Evolutionary conservation across 1,284 basidiomycete genomes (phyloP).

Genomic region (Puccinia horiana): DNA sequence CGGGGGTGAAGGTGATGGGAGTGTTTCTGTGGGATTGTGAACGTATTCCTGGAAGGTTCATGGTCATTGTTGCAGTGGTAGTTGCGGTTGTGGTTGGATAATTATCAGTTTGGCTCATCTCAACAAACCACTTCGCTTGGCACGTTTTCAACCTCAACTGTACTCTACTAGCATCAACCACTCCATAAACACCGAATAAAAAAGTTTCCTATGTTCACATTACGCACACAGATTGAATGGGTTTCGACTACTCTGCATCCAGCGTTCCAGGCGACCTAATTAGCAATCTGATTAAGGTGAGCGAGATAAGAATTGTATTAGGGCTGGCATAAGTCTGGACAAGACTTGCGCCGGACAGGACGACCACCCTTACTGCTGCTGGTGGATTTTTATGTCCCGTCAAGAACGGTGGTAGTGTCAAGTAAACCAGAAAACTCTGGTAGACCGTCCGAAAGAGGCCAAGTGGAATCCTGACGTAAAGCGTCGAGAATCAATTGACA

Average conservation of each 20-base stretch:
- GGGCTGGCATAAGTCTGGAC: conserved; percentile 26
- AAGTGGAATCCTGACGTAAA: conserved; percentile 33
- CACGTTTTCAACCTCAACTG: too few species aligned
- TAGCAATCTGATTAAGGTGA: conserved; percentile 37
- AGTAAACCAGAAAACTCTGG: neutral
- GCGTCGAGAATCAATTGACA: conserved; percentile 15
- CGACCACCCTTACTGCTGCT: neutral
- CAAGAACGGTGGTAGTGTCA: neutral
- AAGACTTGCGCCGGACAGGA: conserved; percentile 28
- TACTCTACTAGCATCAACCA: too few species aligned
- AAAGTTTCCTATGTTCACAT: conserved; percentile 1
- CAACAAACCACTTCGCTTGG: too few species aligned
- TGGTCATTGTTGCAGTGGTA: too few species aligned
- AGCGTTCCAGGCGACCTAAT: conserved; percentile 21
- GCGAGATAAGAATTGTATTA: conserved; percentile 1
- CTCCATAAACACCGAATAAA: too few species aligned
- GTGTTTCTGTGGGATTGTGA: neutral
- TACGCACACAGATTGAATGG: conserved; percentile 23
- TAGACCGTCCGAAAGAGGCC: neutral
- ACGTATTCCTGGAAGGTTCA: too few species aligned
- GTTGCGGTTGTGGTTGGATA: too few species aligned
- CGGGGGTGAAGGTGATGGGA: neutral
- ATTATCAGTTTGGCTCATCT: too few species aligned
- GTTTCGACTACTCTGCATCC: conserved; percentile 25
- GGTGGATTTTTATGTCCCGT: neutral